A percentile compares a stretch with the other conserved stretches of the same genome.
Evolutionary conservation across 139 green algal species (phyloP).

Genomic region (Chlamydomonas asymmetrica): DNA sequence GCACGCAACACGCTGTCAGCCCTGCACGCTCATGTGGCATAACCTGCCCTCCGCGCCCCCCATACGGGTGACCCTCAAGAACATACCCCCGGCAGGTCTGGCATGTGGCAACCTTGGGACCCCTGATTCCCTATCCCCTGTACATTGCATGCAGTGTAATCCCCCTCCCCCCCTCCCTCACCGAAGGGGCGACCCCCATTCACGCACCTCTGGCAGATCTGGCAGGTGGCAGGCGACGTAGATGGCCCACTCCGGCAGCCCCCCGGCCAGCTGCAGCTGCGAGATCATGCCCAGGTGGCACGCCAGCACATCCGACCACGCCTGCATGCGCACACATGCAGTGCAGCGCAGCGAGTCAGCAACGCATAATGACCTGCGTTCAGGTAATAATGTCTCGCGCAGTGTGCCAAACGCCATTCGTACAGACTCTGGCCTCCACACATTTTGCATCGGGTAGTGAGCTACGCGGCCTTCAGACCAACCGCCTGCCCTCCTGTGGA

Average conservation of each 20-base stretch:
- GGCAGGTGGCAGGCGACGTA: constrained; percentile 79
- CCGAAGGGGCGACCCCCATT: background rate
- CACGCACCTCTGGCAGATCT: constrained; percentile 9
- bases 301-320: constrained; percentile 11
- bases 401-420: too few relatives aligned
- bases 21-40: background rate
- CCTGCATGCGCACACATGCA: background rate
- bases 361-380: too few relatives aligned
- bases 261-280: constrained; percentile 59
- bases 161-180: too few relatives aligned
- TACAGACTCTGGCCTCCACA: too few relatives aligned
- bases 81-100: too few relatives aligned
- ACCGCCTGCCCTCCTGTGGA: too few relatives aligned
- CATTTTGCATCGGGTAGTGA: too few relatives aligned
- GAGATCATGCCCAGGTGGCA: constrained; percentile 44
- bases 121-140: too few relatives aligned
- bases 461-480: too few relatives aligned
- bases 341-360: background rate
- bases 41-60: background rate
- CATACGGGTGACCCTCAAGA: constrained; percentile 5
- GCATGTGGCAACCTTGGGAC: too few relatives aligned
- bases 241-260: constrained; percentile 66
- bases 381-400: too few relatives aligned
- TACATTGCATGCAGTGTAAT: too few relatives aligned
- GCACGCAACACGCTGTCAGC: background rate